These are phyloP conservation scores for Alnus glutinosa DNA, from an alignment of 306 rosid species.

Conservation along the genomic window DNA sequence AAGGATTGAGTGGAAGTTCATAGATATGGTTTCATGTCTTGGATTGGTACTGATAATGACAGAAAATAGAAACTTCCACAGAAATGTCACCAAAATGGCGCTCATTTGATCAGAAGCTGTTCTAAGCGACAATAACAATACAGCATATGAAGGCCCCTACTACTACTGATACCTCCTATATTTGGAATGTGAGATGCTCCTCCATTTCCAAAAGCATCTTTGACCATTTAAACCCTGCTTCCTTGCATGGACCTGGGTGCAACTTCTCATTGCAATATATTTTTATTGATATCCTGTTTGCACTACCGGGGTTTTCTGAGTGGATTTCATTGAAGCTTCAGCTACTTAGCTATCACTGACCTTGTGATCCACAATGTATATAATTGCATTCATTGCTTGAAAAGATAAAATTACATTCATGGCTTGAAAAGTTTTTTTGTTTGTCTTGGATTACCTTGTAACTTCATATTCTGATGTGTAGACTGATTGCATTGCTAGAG, in stretches of 20 bases:
- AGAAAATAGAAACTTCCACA: too few species aligned
- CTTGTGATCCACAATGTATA: neutral
- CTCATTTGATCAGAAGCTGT: neutral
- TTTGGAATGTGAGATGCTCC: neutral
- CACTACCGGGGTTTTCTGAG: neutral
- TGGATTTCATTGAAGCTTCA: neutral
- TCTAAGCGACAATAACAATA: neutral
- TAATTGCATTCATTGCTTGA: neutral
- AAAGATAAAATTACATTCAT: neutral
- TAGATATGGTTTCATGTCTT: too few species aligned
- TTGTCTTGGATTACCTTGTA: conserved; percentile 16
- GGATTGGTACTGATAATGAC: too few species aligned
- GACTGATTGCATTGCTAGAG: conserved; percentile 89
- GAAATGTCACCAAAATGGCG: neutral
- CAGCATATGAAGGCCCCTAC: neutral
- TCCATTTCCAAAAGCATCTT: neutral
- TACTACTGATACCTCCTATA: neutral
- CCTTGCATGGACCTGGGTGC: neutral
- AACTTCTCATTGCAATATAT: neutral
- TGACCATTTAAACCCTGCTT: neutral
- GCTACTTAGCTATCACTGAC: neutral
- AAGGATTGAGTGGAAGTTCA: neutral
- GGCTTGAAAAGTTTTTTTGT: conserved; percentile 9
- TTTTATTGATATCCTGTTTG: neutral
- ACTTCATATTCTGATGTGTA: conserved; percentile 36